Base-by-base conservation (phyloP, 2,329 filamentous ascomycete genomes). In the Mycocentrospora acerina region DNA sequence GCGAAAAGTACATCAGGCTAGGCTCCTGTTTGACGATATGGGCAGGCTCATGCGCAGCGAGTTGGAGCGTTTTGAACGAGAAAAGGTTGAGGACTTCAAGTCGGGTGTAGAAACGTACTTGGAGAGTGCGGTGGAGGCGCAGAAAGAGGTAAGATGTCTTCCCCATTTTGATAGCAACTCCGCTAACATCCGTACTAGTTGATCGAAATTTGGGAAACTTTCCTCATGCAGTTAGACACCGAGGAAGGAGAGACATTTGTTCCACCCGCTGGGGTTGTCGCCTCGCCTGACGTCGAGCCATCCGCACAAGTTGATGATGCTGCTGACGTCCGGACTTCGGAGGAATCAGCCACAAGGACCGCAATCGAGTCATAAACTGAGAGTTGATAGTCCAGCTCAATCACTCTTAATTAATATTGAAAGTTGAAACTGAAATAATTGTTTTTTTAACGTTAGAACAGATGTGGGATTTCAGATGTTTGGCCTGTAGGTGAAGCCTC, bases 31-130 rank as follows among this genome's bases (percentile, higher is more conserved):
- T 59, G 93, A 98, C 53, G 93, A 98, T 61, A 97, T 98, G 90
- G 93, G 93, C 11, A 79, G 90, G 10, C 72, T 96, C 61, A 93
- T 98, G 90, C 82, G 89, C 44, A 78, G 78, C 24, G 93, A 98
- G 68, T 76, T 98, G 52, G 93, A 97, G 59, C 79, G 90, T 13
- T 98, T 98, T 60, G 93, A 98, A 72, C 81, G 81, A 57, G 93
- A 98, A 71, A 98, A 98, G 75, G 93, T 98, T 3, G 93, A 98
- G 65, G 93, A 98, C 65, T 98, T 98, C 70, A 98, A 98, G 76
- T 93, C 87, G 47, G 91, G 90, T 0, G 90, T 98, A 2, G 93
- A 98, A 73, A 98, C 93, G 1, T 98, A 95, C 70, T 70, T 98
- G 56, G 93, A 98, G 74, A 90, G 93, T 60, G 89, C 93, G 3